A percentile compares a stretch with the other conserved stretches of the same genome.
These are phyloP conservation scores for Fusarium cyanostomum DNA, from an alignment of 2,329 filamentous ascomycete genomes.

Conservation along the genomic window DNA sequence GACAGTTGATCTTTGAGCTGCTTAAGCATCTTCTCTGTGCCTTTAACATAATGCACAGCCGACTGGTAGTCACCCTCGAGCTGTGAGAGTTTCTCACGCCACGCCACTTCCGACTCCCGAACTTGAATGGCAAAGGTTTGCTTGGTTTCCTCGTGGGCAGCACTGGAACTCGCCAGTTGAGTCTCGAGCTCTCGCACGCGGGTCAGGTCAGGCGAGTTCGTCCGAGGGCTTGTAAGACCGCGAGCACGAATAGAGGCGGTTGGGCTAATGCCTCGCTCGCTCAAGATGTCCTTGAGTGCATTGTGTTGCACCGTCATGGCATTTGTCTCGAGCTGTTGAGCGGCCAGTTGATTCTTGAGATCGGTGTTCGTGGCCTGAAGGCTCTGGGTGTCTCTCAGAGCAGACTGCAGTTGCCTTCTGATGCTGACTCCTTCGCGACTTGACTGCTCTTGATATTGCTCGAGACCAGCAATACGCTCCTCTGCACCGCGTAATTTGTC, in stretches of 20 bases:
- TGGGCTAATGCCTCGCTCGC: slow-evolving; percentile 86
- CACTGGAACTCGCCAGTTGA: slow-evolving; percentile 79
- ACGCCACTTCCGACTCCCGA: slow-evolving; percentile 87
- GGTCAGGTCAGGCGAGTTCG: slow-evolving; percentile 80
- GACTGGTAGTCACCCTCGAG: slow-evolving; percentile 98
- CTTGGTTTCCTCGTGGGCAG: slow-evolving; percentile 88
- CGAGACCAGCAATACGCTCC: slow-evolving; percentile 94
- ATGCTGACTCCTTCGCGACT: slow-evolving; percentile 92
- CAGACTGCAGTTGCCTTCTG: slow-evolving; percentile 86
- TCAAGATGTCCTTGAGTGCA: slow-evolving; percentile 90
- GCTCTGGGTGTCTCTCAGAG: slow-evolving; percentile 84
- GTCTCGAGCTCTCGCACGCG: slow-evolving; percentile 88
- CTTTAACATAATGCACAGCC: slow-evolving; percentile 96
- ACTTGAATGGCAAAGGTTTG: slow-evolving; percentile 79
- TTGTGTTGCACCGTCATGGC: slow-evolving; percentile 91
- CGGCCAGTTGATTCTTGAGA: slow-evolving; percentile 82
- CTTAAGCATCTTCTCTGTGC: slow-evolving; percentile 98
- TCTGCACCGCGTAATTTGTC: slow-evolving; percentile 93
- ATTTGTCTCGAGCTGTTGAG: slow-evolving; percentile 92
- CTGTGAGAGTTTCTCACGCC: slow-evolving; percentile 91
- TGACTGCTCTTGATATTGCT: slow-evolving; percentile 96
- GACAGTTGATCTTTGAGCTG: slow-evolving; percentile 98
- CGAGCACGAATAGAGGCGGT: slow-evolving; percentile 77
- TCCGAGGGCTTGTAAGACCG: slow-evolving; percentile 74
- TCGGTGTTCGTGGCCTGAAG: slow-evolving; percentile 83